phyloP scores from a whole-genome alignment of 345 rosid genomes.

The Limnanthes douglasii region DNA sequence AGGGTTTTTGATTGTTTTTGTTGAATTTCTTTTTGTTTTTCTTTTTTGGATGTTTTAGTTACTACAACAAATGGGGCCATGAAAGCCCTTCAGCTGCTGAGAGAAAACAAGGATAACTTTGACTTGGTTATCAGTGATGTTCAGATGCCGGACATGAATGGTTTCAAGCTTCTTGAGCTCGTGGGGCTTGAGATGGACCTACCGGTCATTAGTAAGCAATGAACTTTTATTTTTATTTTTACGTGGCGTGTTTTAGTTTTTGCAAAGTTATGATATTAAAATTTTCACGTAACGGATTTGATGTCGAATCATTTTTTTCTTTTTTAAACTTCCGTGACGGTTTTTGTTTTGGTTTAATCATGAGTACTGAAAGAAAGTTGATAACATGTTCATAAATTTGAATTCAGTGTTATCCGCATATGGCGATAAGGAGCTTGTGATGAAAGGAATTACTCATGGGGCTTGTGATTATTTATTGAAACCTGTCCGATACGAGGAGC shows the following conservation, averaged over 20 bases:
- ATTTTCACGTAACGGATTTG: not conserved
- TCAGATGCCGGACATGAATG: constrained; percentile 81
- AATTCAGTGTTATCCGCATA: constrained; percentile 92
- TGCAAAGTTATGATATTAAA: not conserved
- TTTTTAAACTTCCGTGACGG: not conserved
- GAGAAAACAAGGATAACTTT: constrained; percentile 55
- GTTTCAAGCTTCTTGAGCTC: constrained; percentile 68
- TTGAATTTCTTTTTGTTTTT: not conserved
- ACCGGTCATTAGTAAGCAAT: constrained; percentile 58
- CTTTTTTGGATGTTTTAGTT: constrained; percentile 18
- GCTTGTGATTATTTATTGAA: constrained; percentile 90
- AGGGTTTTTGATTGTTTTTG: constrained; percentile 18
- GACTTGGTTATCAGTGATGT: constrained; percentile 76
- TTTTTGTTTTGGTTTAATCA: too few species aligned
- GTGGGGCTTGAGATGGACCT: constrained; percentile 84
- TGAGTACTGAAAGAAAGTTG: too few species aligned
- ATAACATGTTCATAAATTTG: too few species aligned
- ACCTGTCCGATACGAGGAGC: constrained; percentile 83
- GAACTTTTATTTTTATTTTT: too few species aligned
- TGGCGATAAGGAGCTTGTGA: constrained; percentile 69
- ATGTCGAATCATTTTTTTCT: not conserved
- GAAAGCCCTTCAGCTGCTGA: constrained; percentile 41
- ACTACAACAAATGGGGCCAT: constrained; percentile 44
- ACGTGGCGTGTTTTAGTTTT: not conserved
- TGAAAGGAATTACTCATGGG: constrained; percentile 86